phyloP scores from a whole-genome alignment of 805 yeast species.

The Huiozyma naganishii region DNA sequence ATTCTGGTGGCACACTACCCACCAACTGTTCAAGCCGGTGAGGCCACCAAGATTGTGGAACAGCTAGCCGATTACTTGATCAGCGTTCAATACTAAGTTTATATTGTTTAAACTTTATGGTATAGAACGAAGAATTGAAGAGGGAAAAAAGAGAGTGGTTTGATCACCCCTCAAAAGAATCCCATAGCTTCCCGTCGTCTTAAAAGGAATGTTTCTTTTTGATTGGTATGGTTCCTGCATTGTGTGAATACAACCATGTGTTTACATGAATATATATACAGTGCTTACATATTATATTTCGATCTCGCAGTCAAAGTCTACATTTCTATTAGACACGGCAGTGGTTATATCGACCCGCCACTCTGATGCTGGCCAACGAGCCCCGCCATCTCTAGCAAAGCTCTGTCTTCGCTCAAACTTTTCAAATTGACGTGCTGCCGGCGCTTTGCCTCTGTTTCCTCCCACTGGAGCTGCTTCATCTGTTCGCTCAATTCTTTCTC shows the following conservation, averaged over 20 bases:
- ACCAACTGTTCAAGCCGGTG: constrained; percentile 83
- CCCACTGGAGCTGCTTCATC: constrained; percentile 80
- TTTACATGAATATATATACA: too few species aligned
- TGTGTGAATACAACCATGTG: too few species aligned
- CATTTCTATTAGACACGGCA: too few species aligned
- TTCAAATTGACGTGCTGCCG: constrained; percentile 59
- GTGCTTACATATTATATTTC: too few species aligned
- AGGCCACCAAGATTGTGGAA: constrained; percentile 89
- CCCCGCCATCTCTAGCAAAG: constrained; percentile 78
- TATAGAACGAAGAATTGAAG: not conserved
- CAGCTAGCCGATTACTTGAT: constrained; percentile 92
- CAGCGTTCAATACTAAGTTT: constrained; percentile 59
- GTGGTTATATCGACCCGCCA: constrained; percentile 38
- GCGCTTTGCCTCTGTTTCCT: constrained; percentile 71
- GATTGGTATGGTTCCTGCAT: too few species aligned
- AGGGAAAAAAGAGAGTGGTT: not conserved
- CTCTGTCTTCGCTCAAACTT: constrained; percentile 69
- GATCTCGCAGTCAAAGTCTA: too few species aligned
- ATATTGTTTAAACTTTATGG: not conserved
- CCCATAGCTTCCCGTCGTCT: too few species aligned
- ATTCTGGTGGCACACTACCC: constrained; percentile 91
- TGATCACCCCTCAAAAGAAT: not conserved
- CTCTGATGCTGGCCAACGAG: constrained; percentile 39
- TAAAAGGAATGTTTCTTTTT: too few species aligned
- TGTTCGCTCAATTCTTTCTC: constrained; percentile 70